Evolutionary conservation across 1,284 basidiomycete genomes (phyloP).

Genomic region (Ceratobasidium sp.): DNA sequence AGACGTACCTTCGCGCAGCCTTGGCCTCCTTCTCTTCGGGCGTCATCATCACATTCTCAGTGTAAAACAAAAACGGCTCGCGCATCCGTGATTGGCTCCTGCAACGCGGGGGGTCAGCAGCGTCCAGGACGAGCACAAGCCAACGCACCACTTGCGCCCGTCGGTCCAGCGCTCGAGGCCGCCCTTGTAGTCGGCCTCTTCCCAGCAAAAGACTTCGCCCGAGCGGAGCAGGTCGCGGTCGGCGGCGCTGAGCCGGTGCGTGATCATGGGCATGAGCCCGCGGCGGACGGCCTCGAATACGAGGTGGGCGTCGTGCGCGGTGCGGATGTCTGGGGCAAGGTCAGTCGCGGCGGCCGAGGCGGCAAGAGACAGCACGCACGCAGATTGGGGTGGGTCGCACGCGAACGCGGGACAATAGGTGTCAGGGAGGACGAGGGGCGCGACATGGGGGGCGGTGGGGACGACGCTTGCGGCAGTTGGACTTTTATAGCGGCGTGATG

Average conservation of each 20-base stretch:
- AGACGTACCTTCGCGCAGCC: slow-evolving; percentile 15
- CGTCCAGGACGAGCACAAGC: neutral
- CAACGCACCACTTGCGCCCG: slow-evolving; percentile 46
- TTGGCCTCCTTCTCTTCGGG: slow-evolving; percentile 46
- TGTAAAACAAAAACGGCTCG: slow-evolving; percentile 47
- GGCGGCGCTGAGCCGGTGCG: slow-evolving; percentile 44
- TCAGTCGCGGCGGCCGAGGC: neutral
- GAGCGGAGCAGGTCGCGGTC: slow-evolving; percentile 45
- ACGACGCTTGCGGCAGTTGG: slow-evolving; percentile 17
- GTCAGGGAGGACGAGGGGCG: slow-evolving; percentile 30
- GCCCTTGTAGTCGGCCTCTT: slow-evolving; percentile 46
- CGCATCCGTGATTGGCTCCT: slow-evolving; percentile 46
- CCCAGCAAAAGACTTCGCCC: slow-evolving; percentile 46
- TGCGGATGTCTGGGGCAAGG: slow-evolving; percentile 43
- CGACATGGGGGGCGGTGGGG: slow-evolving; percentile 21
- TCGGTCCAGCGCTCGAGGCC: slow-evolving; percentile 47
- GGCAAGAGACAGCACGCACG: slow-evolving; percentile 30
- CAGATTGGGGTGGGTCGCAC: slow-evolving; percentile 44
- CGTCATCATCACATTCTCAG: slow-evolving; percentile 45
- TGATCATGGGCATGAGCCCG: slow-evolving; percentile 44
- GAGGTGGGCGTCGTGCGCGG: slow-evolving; percentile 45
- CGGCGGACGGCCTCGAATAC: slow-evolving; percentile 45
- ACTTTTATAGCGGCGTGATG: neutral
- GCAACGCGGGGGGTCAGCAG: neutral
- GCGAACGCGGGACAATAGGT: slow-evolving; percentile 36